Conservation (phyloP, 2,329 filamentous ascomycete species). For the Penicillium sp. region DNA sequence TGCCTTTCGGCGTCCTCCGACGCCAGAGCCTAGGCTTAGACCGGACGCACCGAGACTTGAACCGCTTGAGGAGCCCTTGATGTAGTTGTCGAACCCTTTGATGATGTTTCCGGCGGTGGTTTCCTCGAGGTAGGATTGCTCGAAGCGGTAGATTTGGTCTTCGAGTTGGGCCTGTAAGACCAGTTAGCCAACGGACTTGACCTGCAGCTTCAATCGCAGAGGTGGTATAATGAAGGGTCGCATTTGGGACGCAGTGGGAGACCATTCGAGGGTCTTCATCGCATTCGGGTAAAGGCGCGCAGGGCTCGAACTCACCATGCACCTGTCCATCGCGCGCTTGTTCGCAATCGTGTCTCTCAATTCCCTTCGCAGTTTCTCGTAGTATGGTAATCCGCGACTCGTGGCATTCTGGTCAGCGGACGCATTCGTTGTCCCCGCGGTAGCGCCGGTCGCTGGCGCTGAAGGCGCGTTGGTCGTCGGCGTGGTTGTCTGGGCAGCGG, state of each 20-base stretch:
- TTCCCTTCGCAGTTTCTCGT: conserved; percentile 68
- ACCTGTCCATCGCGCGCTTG: conserved; percentile 62
- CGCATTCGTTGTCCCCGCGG: conserved; percentile 22
- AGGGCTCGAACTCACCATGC: conserved; percentile 47
- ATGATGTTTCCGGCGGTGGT: conserved; percentile 91
- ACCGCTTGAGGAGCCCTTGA: conserved; percentile 74
- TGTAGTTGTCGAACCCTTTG: conserved; percentile 96
- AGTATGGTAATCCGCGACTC: conserved; percentile 60
- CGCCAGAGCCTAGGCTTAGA: conserved; percentile 30
- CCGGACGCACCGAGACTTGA: conserved; percentile 31
- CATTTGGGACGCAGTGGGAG: background rate
- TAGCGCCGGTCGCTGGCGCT: conserved; percentile 19
- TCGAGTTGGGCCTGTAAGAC: conserved; percentile 60
- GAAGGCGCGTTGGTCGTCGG: conserved; percentile 19
- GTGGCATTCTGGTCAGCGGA: conserved; percentile 26
- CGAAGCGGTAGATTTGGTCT: conserved; percentile 78
- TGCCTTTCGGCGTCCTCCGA: conserved; percentile 41
- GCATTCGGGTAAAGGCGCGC: background rate
- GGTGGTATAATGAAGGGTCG: background rate
- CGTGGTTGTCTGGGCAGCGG: conserved; percentile 30
- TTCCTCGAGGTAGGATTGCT: conserved; percentile 86
- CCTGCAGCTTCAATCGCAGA: background rate
- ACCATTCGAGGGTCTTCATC: background rate
- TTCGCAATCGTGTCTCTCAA: conserved; percentile 66
- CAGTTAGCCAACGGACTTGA: background rate